Evolutionary conservation across 495 filamentous ascomycete species (phyloP).

Genomic region (Penicillium verhagenii): DNA sequence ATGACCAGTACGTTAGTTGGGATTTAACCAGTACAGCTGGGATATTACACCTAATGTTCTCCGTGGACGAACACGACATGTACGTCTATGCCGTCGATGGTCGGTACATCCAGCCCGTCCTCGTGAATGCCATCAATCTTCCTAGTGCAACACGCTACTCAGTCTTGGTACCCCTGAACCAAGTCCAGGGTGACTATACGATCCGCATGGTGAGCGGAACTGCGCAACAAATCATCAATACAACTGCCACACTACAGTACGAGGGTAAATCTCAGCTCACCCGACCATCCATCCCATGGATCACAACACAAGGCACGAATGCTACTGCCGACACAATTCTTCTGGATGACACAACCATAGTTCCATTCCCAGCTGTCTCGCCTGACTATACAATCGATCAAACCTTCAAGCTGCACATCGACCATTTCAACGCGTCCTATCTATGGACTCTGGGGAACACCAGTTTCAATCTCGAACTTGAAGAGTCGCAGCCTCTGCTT

Average conservation of each 20-base stretch:
- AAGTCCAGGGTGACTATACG: slow-evolving; percentile 34
- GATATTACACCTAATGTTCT: slow-evolving; percentile 25
- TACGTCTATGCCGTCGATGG: slow-evolving; percentile 46
- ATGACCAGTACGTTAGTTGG: slow-evolving; percentile 28
- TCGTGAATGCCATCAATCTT: slow-evolving; percentile 34
- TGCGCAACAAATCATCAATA: slow-evolving; percentile 36
- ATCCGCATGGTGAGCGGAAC: slow-evolving; percentile 35
- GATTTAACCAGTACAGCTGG: slow-evolving; percentile 32
- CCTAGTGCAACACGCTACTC: slow-evolving; percentile 37
- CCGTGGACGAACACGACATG: slow-evolving; percentile 44
- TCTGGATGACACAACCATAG: slow-evolving; percentile 34
- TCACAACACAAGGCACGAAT: slow-evolving; percentile 36
- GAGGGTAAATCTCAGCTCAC: slow-evolving; percentile 9
- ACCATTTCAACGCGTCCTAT: slow-evolving; percentile 40
- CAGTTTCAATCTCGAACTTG: slow-evolving; percentile 30
- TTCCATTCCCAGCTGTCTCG: slow-evolving; percentile 41
- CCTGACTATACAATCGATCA: slow-evolving; percentile 41
- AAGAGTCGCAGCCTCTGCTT: slow-evolving; percentile 45
- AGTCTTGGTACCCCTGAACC: slow-evolving; percentile 36
- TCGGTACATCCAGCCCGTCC: slow-evolving; percentile 34
- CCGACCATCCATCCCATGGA: slow-evolving; percentile 34
- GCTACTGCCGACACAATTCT: slow-evolving; percentile 36
- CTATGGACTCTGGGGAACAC: slow-evolving; percentile 47
- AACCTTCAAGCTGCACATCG: slow-evolving; percentile 36
- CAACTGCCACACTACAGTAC: slow-evolving; percentile 33